Conservation (phyloP, 208 protist genomes). For the Tritrichomonas foetus region DNA sequence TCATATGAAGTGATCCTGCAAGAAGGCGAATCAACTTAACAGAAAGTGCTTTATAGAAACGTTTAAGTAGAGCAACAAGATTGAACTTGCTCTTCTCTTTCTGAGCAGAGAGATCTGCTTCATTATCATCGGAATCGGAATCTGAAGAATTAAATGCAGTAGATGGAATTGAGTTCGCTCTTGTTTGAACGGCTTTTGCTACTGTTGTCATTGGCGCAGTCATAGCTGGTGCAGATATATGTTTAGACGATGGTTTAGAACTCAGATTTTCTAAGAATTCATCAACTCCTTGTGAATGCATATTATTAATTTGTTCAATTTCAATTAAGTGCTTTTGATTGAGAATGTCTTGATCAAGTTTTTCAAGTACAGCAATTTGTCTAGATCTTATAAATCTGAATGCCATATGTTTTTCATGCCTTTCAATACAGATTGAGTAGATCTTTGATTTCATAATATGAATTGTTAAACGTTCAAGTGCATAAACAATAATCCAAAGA, state of each 20-base stretch:
- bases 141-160: too few species aligned
- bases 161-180: too few species aligned
- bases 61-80: not conserved
- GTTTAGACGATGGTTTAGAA: too few species aligned
- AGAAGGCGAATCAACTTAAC: not conserved
- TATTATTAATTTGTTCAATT: too few species aligned
- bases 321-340: not conserved
- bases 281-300: too few species aligned
- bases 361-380: not conserved
- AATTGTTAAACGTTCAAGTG: not conserved
- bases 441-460: constrained; percentile 25
- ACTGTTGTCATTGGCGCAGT: too few species aligned
- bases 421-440: not conserved
- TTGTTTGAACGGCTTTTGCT: too few species aligned
- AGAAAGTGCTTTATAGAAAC: not conserved
- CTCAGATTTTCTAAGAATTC: too few species aligned
- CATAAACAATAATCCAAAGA: not conserved
- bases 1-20: not conserved
- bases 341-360: not conserved
- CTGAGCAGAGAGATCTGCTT: not conserved
- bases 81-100: not conserved
- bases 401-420: not conserved
- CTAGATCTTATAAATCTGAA: constrained; percentile 8
- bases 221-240: too few species aligned
- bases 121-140: not conserved